Percentiles rank a stretch among this genome's conserved stretches.
Evolutionary conservation across 257 asterid species (phyloP).

Genomic region (Thymus quinquecostatus): DNA sequence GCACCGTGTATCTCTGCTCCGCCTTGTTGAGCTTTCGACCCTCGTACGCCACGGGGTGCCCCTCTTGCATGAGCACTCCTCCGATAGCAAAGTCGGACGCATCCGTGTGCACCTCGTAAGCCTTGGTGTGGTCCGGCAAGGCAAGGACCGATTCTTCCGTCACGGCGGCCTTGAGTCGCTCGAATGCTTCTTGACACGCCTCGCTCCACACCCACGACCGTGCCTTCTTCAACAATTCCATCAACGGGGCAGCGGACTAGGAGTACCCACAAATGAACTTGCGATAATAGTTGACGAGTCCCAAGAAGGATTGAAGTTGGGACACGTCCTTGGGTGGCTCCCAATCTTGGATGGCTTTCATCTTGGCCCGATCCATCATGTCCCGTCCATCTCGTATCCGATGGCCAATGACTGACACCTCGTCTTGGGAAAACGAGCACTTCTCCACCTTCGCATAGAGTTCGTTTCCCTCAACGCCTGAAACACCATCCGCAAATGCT

Average conservation of each 20-base stretch:
- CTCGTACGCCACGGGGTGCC: background rate
- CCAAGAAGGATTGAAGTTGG: background rate
- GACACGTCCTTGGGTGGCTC: constrained; percentile 1
- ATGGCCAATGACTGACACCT: background rate
- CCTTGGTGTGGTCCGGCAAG: background rate
- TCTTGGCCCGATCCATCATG: background rate
- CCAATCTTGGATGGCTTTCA: background rate
- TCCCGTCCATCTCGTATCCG: too few species aligned
- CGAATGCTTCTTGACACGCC: background rate
- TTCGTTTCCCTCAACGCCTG: background rate
- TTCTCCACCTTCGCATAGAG: background rate
- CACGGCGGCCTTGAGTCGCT: background rate
- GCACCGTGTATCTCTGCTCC: background rate
- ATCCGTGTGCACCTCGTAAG: background rate
- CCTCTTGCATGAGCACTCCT: background rate
- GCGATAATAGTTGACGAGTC: background rate
- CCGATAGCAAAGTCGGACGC: background rate
- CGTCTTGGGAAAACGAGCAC: background rate
- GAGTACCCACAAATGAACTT: background rate
- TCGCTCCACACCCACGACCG: background rate
- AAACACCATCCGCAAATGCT: background rate
- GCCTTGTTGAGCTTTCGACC: background rate
- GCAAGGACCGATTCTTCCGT: background rate
- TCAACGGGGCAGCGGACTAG: background rate
- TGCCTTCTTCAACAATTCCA: background rate